Evolutionary conservation across 139 green algal genomes (phyloP).

Genomic region (Deuterostichococcus epilithicus): DNA sequence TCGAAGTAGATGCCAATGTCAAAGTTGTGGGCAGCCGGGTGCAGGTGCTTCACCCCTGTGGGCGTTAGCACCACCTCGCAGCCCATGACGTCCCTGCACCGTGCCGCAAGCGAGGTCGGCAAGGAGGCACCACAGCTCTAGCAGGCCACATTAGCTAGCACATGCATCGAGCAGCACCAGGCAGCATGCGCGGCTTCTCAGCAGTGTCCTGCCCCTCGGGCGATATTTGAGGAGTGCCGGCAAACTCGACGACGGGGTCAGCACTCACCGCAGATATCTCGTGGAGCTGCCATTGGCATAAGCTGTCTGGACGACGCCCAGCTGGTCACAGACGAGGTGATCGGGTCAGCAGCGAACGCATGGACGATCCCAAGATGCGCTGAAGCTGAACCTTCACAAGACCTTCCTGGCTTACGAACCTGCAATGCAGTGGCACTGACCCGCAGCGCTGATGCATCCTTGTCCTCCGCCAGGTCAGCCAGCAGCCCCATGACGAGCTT

Average conservation of each 20-base stretch:
- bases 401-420: not conserved
- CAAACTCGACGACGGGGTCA: too few relatives aligned
- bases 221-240: too few relatives aligned
- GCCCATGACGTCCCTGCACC: slow-evolving; percentile 18
- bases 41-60: slow-evolving; percentile 95
- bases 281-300: slow-evolving; percentile 95
- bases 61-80: slow-evolving; percentile 36
- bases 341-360: too few relatives aligned
- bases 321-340: slow-evolving; percentile 14
- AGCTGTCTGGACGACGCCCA: slow-evolving; percentile 96
- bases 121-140: too few relatives aligned
- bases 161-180: too few relatives aligned
- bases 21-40: slow-evolving; percentile 71
- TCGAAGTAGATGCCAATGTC: slow-evolving; percentile 98
- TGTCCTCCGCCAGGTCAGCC: slow-evolving; percentile 32
- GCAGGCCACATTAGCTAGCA: too few relatives aligned
- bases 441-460: not conserved
- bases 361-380: too few relatives aligned
- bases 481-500: slow-evolving; percentile 60
- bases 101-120: too few relatives aligned
- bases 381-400: too few relatives aligned
- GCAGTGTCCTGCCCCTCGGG: too few relatives aligned
- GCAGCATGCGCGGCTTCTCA: too few relatives aligned
- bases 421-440: not conserved
- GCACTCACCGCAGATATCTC: slow-evolving; percentile 33